Percentiles rank a stretch among this genome's conserved stretches.
phyloP scores from a whole-genome alignment of 345 rosid genomes.

The Melaleuca alternifolia region DNA sequence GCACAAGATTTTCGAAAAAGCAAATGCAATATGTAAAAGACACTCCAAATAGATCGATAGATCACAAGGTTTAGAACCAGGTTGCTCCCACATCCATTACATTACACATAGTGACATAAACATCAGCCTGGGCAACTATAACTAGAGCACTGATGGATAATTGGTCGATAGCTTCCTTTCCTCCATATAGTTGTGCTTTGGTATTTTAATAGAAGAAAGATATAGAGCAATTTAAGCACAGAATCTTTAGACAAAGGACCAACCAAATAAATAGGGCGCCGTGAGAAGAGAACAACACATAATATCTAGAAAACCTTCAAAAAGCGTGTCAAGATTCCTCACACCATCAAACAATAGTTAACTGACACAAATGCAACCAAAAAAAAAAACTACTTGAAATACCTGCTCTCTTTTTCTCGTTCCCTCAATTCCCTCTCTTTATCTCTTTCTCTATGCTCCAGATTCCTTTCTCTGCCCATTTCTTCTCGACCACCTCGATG shows the following conservation, averaged over 20 bases:
- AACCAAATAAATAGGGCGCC: not conserved
- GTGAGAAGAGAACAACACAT: not conserved
- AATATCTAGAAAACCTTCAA: not conserved
- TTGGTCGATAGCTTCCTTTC: not conserved
- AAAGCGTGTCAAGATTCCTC: not conserved
- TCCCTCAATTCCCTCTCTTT: constrained; percentile 53
- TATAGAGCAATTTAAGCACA: not conserved
- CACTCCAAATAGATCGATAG: not conserved
- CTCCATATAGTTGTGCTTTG: not conserved
- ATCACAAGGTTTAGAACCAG: not conserved
- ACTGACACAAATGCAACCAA: not conserved
- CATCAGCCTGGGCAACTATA: not conserved
- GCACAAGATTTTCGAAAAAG: not conserved
- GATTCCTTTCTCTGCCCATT: constrained; percentile 30
- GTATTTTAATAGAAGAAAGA: not conserved
- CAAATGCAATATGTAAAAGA: not conserved
- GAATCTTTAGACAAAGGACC: not conserved
- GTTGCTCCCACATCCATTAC: not conserved
- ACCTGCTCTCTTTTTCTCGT: constrained; percentile 80
- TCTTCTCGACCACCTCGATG: constrained; percentile 34
- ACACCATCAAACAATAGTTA: not conserved
- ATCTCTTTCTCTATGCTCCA: constrained; percentile 42
- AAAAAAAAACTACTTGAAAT: not conserved
- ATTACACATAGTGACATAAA: not conserved
- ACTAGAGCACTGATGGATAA: not conserved